phyloP scores from a whole-genome alignment of 2,329 filamentous ascomycete genomes.

The Monosporascus sp. region DNA sequence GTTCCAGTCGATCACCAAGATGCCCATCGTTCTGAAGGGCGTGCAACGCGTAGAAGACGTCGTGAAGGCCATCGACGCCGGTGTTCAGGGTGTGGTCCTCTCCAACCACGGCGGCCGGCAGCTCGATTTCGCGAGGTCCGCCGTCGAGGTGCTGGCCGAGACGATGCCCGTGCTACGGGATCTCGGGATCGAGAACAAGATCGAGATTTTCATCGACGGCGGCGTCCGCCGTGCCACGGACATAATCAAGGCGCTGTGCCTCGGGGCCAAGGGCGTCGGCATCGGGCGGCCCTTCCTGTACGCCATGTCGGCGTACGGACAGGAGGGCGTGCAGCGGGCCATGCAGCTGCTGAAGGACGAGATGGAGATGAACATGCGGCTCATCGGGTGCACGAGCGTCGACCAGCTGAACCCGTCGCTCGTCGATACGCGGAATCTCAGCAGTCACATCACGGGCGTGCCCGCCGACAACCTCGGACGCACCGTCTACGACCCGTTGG shows the following conservation, averaged over 20 bases:
- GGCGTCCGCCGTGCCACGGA: conserved; percentile 87
- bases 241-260: conserved; percentile 88
- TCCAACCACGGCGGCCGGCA: conserved; percentile 96
- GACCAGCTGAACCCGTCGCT: conserved; percentile 75
- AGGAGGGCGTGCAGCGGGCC: conserved; percentile 80
- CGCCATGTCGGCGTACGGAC: conserved; percentile 89
- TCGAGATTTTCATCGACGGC: conserved; percentile 89
- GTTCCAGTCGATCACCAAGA: conserved; percentile 84
- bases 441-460: conserved; percentile 42
- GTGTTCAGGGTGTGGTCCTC: conserved; percentile 84
- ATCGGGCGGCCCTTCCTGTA: conserved; percentile 94
- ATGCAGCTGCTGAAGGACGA: conserved; percentile 93
- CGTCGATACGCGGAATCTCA: conserved; percentile 69
- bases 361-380: conserved; percentile 98
- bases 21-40: conserved; percentile 95
- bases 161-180: conserved; percentile 81
- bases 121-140: conserved; percentile 85
- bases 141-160: conserved; percentile 85
- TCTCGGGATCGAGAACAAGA: conserved; percentile 65
- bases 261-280: conserved; percentile 87
- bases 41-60: conserved; percentile 96
- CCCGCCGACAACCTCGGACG: conserved; percentile 43
- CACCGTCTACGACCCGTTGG: conserved; percentile 49
- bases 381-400: conserved; percentile 74
- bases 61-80: conserved; percentile 72